phyloP scores from a whole-genome alignment of 352 stramenopile species.

The Phytophthora podocarpi region DNA sequence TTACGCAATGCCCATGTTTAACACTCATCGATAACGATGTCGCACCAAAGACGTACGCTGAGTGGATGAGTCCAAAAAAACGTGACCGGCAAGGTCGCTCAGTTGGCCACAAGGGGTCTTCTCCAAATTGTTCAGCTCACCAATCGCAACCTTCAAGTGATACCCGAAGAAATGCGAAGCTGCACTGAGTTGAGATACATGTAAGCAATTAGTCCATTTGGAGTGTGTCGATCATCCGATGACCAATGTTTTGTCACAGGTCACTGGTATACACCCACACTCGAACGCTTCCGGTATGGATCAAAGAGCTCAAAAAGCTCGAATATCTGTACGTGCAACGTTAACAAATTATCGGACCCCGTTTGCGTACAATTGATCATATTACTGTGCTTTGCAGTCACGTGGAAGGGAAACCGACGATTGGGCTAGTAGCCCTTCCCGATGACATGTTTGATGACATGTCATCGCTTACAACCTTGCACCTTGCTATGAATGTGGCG shows the following conservation, averaged over 20 bases:
- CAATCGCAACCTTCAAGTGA: conserved; percentile 22
- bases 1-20: conserved; percentile 44
- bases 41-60: conserved; percentile 17
- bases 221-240: background rate
- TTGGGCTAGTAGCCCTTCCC: conserved; percentile 5
- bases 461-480: conserved; percentile 31
- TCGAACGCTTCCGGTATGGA: conserved; percentile 26
- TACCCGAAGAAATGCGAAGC: conserved; percentile 28
- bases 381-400: conserved; percentile 3
- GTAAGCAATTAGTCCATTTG: conserved; percentile 7
- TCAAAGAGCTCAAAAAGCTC: conserved; percentile 32
- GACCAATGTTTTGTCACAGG: background rate
- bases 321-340: conserved; percentile 42
- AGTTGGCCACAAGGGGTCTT: conserved; percentile 15
- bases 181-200: conserved; percentile 32
- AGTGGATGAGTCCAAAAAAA: conserved; percentile 32
- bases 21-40: conserved; percentile 35
- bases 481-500: conserved; percentile 10
- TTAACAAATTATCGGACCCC: too few species aligned
- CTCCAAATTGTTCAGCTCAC: conserved; percentile 32
- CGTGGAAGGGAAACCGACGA: background rate
- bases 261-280: conserved; percentile 44
- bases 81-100: conserved; percentile 22
- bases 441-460: conserved; percentile 36
- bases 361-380: too few species aligned